Percentiles rank a stretch among this genome's conserved stretches.
Conservation (phyloP, 108 stramenopile species). For the Mediolabrus comicus region DNA sequence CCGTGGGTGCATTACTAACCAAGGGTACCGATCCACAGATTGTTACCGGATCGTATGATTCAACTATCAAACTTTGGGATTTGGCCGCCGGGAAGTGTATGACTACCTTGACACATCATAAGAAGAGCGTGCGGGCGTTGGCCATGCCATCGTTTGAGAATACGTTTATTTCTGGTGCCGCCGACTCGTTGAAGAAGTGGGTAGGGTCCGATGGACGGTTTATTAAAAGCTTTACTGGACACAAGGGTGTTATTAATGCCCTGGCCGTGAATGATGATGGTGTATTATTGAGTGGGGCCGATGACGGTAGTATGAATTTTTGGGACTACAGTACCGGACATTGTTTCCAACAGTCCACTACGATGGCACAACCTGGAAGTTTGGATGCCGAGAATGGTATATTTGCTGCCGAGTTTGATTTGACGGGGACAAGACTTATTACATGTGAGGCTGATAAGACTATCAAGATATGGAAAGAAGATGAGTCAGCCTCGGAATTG, state of each 20-base stretch:
- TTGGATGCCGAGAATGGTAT: slow-evolving; percentile 98
- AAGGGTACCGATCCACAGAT: slow-evolving; percentile 95
- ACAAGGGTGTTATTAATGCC: slow-evolving; percentile 94
- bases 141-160: slow-evolving; percentile 88
- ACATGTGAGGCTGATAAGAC: slow-evolving; percentile 99
- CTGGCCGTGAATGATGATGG: slow-evolving; percentile 96
- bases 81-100: slow-evolving; percentile 96
- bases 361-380: slow-evolving; percentile 96
- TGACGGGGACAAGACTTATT: slow-evolving; percentile 95
- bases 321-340: slow-evolving; percentile 99
- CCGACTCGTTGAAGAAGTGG: slow-evolving; percentile 97
- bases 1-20: slow-evolving; percentile 88
- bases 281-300: slow-evolving; percentile 94
- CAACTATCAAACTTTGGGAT: slow-evolving; percentile 98
- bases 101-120: slow-evolving; percentile 98
- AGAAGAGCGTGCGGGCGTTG: slow-evolving; percentile 93
- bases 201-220: slow-evolving; percentile 91
- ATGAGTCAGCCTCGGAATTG: slow-evolving; percentile 87
- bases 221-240: slow-evolving; percentile 90
- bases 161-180: slow-evolving; percentile 94
- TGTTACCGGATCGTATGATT: slow-evolving; percentile 97
- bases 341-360: slow-evolving; percentile 86
- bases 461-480: slow-evolving; percentile 99
- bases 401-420: slow-evolving; percentile 91
- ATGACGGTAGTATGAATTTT: slow-evolving; percentile 95